Base-by-base conservation (phyloP, 352 stramenopile genomes). In the Globisporangium mamillatum region DNA sequence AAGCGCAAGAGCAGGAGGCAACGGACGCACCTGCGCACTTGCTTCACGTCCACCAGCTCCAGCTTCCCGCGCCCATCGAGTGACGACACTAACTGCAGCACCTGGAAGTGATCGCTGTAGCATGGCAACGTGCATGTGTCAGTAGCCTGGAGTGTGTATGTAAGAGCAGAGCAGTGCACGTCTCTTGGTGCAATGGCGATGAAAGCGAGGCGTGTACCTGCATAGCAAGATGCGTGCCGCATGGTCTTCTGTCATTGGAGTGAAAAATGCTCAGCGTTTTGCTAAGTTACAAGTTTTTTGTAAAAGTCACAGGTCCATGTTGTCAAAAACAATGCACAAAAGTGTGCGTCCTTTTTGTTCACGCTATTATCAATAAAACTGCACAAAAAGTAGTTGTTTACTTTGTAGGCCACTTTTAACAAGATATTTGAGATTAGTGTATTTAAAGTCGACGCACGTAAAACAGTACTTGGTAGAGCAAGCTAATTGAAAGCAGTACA, bases 81-180 rank as follows among this genome's bases (percentile, higher is more conserved):
- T 32, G 27, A 32, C 38, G 56, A 50, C 4, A 48, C 56, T 27
- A 87, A 64, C 59, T 75, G 74, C 50, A 89, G 67, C 66, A 86
- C 78, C 32, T 79, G 55, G 27, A 75, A 89, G 63, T 87, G 77
- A 14, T 79, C 73, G 34, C 66, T 80, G 56, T 34, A 29, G 8
- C 5, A 36, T 14, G 20, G 20, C 16, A 53, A 4, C 20, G 22
- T 10, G 7, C 20, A 52, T 22, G 12, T 24, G 24, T 16, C 9
- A 32, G 18, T 48, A 50, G 41, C 10, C 12, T 46, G 38, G 12
- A 20, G 7, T 46, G 38, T 20, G 38, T 20, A 4, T 32, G 29
- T 32, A 7, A 32, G 4, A 46, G 38, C 5, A 5, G 38, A 46
- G 38, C 38, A 46, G 38, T 20, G 4, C 12, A 16, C 38, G 9